Base-by-base conservation (phyloP, 73 alveolate genomes). In the Breviolum minutum region DNA sequence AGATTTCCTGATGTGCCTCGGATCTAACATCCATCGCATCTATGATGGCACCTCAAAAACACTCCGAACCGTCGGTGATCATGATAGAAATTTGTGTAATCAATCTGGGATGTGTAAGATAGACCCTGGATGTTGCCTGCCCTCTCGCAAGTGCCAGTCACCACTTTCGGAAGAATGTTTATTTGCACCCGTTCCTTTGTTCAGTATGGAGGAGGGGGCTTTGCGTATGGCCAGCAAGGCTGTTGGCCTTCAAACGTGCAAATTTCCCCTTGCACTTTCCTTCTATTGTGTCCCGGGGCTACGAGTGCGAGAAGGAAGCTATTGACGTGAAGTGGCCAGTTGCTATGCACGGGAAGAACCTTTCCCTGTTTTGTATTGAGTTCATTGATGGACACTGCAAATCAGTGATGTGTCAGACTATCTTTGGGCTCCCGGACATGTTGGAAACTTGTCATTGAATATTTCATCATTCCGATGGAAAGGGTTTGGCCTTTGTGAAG, bases 311-410 rank as follows among this genome's bases (percentile, higher is more conserved):
- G 68, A 6, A 29, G 69, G 89, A 80, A 68, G 68, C 69, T 7
- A 8, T 80, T 24, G 89, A 40, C 69, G 48, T 80, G 27, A 80
- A 80, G 69, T 80, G 30, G 32, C 69, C 69, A 29, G 69, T 12
- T 80, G 69, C n/a, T 8, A 63, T 60, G 22, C 7, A 13, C 26
- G 89, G 89, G 29, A 80, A 80, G 68, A 8, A 29, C 5, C 7
- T 80, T n/a, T 68, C 89, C 4, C 11, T 32, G 69, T 80, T 32
- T 16, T 32, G 69, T 7, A 29, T 80, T 7, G 69, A 80, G 30
- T 80, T 40, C 89, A 80, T 80, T 16, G 89, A 80, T 16, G 89
- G 89, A 30, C 89, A 80, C 48, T 64, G 40, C 20, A 80, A 80
- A 40, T 64, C 69, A 14, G 89, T 80, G 20, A 80, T 80, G 89